A percentile compares a stretch with the other conserved stretches of the same genome.
These are phyloP conservation scores for Aspergillus nidulans DNA, from an alignment of 495 filamentous ascomycete species.

Conservation along the genomic window DNA sequence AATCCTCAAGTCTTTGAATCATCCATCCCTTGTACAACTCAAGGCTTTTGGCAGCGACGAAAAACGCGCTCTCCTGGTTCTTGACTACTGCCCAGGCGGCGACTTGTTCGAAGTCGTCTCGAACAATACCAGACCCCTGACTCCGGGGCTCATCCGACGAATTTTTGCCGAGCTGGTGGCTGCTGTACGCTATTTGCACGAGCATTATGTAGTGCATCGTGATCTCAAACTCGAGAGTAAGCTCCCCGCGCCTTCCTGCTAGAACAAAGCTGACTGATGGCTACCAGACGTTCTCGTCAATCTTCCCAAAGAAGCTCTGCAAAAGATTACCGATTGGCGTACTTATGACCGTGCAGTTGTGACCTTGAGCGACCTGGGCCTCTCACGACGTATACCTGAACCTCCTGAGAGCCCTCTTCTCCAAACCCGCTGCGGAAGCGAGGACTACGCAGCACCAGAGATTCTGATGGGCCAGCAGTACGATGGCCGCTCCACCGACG, in stretches of 20 bases:
- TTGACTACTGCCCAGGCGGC: slow-evolving; percentile 90
- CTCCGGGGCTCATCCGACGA: slow-evolving; percentile 65
- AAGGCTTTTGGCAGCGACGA: slow-evolving; percentile 82
- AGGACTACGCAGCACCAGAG: slow-evolving; percentile 96
- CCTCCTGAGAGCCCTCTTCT: slow-evolving; percentile 67
- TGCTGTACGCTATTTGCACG: slow-evolving; percentile 82
- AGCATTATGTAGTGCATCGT: slow-evolving; percentile 81
- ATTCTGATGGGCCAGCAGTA: slow-evolving; percentile 93
- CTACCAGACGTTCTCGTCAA: slow-evolving; percentile 83
- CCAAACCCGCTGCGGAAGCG: slow-evolving; percentile 86
- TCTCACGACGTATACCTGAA: slow-evolving; percentile 76
- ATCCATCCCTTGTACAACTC: slow-evolving; percentile 85
- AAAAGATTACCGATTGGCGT: slow-evolving; percentile 54
- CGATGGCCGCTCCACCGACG: slow-evolving; percentile 87
- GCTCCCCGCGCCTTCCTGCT: slow-evolving; percentile 21
- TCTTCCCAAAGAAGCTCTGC: slow-evolving; percentile 53
- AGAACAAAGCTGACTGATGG: neutral
- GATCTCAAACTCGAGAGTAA: slow-evolving; percentile 98
- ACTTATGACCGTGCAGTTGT: slow-evolving; percentile 74
- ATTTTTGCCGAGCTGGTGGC: slow-evolving; percentile 87
- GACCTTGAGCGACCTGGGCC: slow-evolving; percentile 86
- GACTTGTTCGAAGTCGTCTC: slow-evolving; percentile 92
- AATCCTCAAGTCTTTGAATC: slow-evolving; percentile 78
- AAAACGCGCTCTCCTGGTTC: slow-evolving; percentile 73
- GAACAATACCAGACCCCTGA: slow-evolving; percentile 55